Evolutionary conservation across 1,284 basidiomycete species (phyloP).

Genomic region (Ceratobasidium sp.): DNA sequence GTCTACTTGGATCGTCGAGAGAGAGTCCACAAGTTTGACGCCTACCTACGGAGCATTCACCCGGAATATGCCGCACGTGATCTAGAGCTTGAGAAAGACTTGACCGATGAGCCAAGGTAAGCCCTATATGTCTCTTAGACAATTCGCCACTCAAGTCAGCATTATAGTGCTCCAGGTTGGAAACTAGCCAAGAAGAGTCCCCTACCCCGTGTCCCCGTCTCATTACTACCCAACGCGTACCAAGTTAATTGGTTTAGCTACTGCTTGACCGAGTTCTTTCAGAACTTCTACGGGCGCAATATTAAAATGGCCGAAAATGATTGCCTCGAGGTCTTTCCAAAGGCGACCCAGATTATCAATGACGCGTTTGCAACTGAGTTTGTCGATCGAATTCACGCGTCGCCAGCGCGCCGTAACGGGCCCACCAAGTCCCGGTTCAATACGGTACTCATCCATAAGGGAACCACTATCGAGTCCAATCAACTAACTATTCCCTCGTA

Average conservation of each 20-base stretch:
- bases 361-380: background rate
- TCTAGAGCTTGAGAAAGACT: background rate
- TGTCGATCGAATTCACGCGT: background rate
- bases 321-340: background rate
- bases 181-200: background rate
- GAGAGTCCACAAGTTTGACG: slow-evolving; percentile 1
- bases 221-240: background rate
- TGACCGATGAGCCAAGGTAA: background rate
- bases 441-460: slow-evolving; percentile 6
- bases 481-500: background rate
- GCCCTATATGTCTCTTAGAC: too few relatives aligned
- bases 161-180: background rate
- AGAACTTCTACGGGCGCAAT: background rate
- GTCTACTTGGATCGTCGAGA: slow-evolving; percentile 28
- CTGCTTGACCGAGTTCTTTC: background rate
- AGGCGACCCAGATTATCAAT: background rate
- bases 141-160: background rate
- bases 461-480: background rate
- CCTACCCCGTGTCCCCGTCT: background rate
- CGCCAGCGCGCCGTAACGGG: background rate
- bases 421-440: background rate
- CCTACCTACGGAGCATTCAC: background rate
- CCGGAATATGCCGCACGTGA: background rate
- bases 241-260: background rate
- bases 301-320: background rate